Percentiles rank a stretch among this genome's conserved stretches.
phyloP scores from a whole-genome alignment of 441 rosid species.

The Geranium incanum region DNA sequence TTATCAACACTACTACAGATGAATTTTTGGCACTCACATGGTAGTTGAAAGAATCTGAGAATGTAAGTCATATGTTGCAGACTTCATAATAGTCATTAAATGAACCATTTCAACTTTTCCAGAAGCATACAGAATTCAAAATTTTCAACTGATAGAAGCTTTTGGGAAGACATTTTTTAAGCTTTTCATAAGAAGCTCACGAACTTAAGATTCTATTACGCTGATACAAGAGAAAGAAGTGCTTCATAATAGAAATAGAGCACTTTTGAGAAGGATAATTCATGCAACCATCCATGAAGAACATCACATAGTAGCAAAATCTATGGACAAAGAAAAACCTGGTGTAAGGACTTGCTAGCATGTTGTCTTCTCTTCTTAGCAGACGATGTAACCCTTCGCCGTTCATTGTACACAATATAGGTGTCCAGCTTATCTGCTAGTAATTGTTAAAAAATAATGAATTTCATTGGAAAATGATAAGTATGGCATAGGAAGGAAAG shows the following conservation, averaged over 20 bases:
- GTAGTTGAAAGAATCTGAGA: background rate
- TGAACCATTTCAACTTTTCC: background rate
- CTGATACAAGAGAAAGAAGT: conserved; percentile 1
- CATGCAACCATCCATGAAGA: conserved; percentile 6
- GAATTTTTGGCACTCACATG: background rate
- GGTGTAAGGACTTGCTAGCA: conserved; percentile 57
- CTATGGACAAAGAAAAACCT: conserved; percentile 44
- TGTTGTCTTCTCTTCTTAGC: conserved; percentile 78
- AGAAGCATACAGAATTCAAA: background rate
- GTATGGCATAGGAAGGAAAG: background rate
- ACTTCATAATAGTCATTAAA: background rate
- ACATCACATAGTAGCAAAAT: conserved; percentile 6
- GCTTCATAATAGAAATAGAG: background rate
- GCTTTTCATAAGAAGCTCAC: background rate
- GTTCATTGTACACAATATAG: conserved; percentile 71
- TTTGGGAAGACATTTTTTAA: background rate
- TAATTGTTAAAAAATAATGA: background rate
- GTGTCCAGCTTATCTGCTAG: conserved; percentile 63
- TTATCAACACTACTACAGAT: background rate
- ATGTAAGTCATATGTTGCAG: background rate
- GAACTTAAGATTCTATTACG: background rate
- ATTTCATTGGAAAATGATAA: background rate
- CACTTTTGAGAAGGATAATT: background rate
- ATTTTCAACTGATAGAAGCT: conserved; percentile 2
- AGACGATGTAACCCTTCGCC: conserved; percentile 85